Percentiles rank a stretch among this genome's conserved stretches.
Evolutionary conservation across 2,329 filamentous ascomycete genomes (phyloP).

Genomic region (Exophiala calicioides): DNA sequence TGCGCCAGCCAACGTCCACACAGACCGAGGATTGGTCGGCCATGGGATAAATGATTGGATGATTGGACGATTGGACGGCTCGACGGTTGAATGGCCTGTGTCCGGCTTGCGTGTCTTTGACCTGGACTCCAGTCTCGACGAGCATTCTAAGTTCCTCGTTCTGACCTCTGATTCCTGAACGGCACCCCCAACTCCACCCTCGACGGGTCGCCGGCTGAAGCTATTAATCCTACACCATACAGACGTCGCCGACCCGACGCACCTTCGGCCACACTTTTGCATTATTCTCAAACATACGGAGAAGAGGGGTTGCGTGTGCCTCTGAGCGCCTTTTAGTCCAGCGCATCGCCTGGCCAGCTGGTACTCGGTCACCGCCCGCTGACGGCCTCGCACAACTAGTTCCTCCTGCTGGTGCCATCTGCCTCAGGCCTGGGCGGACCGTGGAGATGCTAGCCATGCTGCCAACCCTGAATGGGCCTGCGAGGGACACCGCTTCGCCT

Average conservation of each 20-base stretch:
- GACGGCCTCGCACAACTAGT: too few relatives aligned
- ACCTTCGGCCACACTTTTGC: conserved; percentile 14
- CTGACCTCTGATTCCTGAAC: too few relatives aligned
- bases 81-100: conserved; percentile 16
- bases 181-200: conserved; percentile 15
- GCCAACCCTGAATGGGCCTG: background rate
- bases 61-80: too few relatives aligned
- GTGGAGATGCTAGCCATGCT: conserved; percentile 12
- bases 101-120: conserved; percentile 20
- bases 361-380: conserved; percentile 16
- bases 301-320: conserved; percentile 23
- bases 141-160: too few relatives aligned
- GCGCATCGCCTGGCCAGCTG: conserved; percentile 26
- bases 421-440: conserved; percentile 9
- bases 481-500: conserved; percentile 20
- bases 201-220: conserved; percentile 20
- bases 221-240: conserved; percentile 25
- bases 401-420: too few relatives aligned
- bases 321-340: conserved; percentile 17
- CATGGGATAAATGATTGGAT: conserved; percentile 20
- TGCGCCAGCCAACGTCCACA: conserved; percentile 23
- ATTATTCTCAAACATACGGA: conserved; percentile 6
- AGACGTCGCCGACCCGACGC: conserved; percentile 17
- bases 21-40: conserved; percentile 21
- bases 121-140: too few relatives aligned